Base-by-base conservation (phyloP, 1,139 yeast genomes). In the Magnusiomyces ingens region DNA sequence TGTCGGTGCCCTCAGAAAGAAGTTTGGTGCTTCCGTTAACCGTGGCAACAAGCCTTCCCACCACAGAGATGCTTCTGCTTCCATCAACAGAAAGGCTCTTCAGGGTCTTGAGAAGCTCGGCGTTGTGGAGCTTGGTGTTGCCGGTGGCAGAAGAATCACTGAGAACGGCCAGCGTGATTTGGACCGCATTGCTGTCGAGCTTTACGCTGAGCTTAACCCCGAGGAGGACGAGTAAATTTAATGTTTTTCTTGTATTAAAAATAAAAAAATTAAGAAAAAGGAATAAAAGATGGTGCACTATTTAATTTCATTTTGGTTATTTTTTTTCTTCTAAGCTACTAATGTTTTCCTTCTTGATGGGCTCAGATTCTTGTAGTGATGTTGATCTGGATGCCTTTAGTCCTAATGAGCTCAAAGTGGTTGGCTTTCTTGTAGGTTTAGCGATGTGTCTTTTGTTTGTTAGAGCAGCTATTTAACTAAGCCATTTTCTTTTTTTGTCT, bases 81-180 rank as follows among this genome's bases (percentile, higher is more conserved):
- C 98, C 67, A 82, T 93, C 74, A 94, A 93, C 96, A 90, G 99
- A 86, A 90, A 79, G 80, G 97, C 88, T 67, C 82, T 94, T 73
- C 99, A 93, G 82, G 84, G 98, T 71, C 88, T 93, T 74, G 97
- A 91, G 84, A 90, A 91, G 84, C 86, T 93, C 67, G 99, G 98
- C 77, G 93, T 93, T 68, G 81, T 93, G 71, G 99, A 93, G 81
- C 82, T 86, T 75, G 84, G 96, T 74, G 88, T 91, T 78, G 90
- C 89, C 80, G 98, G 98, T 77, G 99, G 99, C 77, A 94, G 99
- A 85, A 90, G 93, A 81, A 88, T 93, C 84, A 86, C 98, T 64
- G 97, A 90, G 77, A 88, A 90, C 80, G 99, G 99, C 75, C 98
- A 93, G 83, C 91, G 99, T 86, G 99, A 93, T 82, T 87, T 93